A percentile compares a stretch with the other conserved stretches of the same genome.
Evolutionary conservation across 805 yeast species (phyloP).

Genomic region (Kurtzmaniella fragi): DNA sequence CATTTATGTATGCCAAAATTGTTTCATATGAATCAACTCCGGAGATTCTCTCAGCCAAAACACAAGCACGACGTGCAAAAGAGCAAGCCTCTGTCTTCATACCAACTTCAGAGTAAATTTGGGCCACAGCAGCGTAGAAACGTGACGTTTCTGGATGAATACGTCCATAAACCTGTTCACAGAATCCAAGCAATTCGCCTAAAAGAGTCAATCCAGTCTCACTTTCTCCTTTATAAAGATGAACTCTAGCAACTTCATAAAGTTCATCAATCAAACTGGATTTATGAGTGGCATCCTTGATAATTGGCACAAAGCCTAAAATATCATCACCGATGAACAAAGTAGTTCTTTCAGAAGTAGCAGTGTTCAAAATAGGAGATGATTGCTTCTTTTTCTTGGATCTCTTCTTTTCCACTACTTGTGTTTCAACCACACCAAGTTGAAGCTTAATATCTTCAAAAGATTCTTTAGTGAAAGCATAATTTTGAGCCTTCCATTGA

Average conservation of each 20-base stretch:
- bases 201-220: conserved; percentile 61
- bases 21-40: conserved; percentile 83
- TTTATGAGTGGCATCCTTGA: conserved; percentile 65
- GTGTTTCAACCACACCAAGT: conserved; percentile 12
- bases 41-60: conserved; percentile 69
- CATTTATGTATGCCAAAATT: conserved; percentile 62
- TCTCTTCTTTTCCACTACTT: conserved; percentile 14
- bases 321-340: conserved; percentile 61
- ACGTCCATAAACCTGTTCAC: conserved; percentile 79
- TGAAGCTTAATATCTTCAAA: conserved; percentile 27
- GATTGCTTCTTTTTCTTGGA: conserved; percentile 25
- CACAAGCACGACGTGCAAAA: conserved; percentile 61
- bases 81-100: conserved; percentile 55
- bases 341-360: conserved; percentile 20
- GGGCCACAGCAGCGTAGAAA: conserved; percentile 61
- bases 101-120: conserved; percentile 58
- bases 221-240: conserved; percentile 35
- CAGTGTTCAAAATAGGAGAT: conserved; percentile 6
- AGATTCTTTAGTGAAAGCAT: conserved; percentile 42
- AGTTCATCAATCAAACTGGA: conserved; percentile 72
- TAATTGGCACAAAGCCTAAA: conserved; percentile 63
- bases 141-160: conserved; percentile 77
- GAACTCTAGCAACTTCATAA: conserved; percentile 55
- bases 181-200: conserved; percentile 63
- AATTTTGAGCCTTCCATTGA: conserved; percentile 64